Evolutionary conservation across 106 monocot species (phyloP).

Genomic region (Hemerocallis citrina): DNA sequence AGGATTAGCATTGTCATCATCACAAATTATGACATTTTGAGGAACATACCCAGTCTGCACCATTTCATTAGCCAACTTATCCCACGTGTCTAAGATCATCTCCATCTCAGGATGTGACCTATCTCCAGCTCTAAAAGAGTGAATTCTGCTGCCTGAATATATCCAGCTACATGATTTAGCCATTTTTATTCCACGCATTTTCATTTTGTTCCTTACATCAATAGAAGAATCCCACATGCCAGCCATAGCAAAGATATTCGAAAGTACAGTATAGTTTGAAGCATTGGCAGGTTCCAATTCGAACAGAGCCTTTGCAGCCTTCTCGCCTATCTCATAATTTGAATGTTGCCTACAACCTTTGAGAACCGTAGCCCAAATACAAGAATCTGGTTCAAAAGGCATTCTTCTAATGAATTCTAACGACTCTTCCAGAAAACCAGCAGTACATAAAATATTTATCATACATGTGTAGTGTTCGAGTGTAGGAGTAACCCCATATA

Average conservation of each 20-base stretch:
- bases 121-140: constrained; percentile 52
- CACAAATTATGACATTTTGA: constrained; percentile 23
- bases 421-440: constrained; percentile 50
- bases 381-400: constrained; percentile 56
- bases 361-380: constrained; percentile 56
- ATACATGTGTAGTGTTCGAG: constrained; percentile 61
- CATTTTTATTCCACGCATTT: constrained; percentile 27
- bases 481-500: constrained; percentile 32
- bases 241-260: constrained; percentile 40
- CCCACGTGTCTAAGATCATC: constrained; percentile 31
- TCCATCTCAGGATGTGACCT: constrained; percentile 30
- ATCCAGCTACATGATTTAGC: constrained; percentile 41
- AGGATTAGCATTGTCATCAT: constrained; percentile 27
- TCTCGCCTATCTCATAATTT: constrained; percentile 38
- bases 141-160: constrained; percentile 18
- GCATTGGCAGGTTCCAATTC: constrained; percentile 45
- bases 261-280: constrained; percentile 39
- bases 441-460: constrained; percentile 48
- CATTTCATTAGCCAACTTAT: constrained; percentile 33
- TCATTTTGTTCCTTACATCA: constrained; percentile 23
- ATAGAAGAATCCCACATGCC: constrained; percentile 51
- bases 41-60: constrained; percentile 25
- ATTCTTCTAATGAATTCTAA: constrained; percentile 39
- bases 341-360: constrained; percentile 46
- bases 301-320: constrained; percentile 43